Base-by-base conservation (phyloP, 768 basidiomycete genomes). In the Suillus cothurnatus region DNA sequence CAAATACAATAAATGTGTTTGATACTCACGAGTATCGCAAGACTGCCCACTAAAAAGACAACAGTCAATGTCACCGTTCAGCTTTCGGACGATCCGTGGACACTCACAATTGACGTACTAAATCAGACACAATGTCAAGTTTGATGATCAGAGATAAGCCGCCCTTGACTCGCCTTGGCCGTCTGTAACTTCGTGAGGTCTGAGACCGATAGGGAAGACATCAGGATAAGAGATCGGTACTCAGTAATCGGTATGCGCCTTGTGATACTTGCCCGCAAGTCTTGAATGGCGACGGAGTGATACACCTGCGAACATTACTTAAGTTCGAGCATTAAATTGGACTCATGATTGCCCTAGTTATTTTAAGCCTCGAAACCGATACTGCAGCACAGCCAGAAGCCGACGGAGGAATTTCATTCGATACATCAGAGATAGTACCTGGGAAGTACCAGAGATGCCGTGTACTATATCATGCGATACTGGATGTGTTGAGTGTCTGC, bases 31-130 rank as follows among this genome's bases (percentile, higher is more conserved):
- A 71, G 32, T 43, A 73, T 63, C 2, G 69, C 62, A 41, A 71
- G 47, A 14, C 63, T 65, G 50, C 63, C 71, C 26, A 67, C 71
- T 71, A 38, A 21, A 19, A 34, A 15, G 17, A 28, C 1, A 36
- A 56, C 6, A 7, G n/a, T 53, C 36, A 53, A 17, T n/a, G 12
- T 21, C 26, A 7, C 3, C 19, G 15, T 21, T 21, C 32, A 36
- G 6, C 34, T 62, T 28, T 45, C 9, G 17, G 47, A 26, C 21
- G 56, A 47, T 26, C 41, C 11, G 6, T 17, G 39, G 61, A 28
- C 6, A 56, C 70, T 28, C 47, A 71, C 71, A 32, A 52, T 65
- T 66, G 36, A 59, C 62, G 57, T 72, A 68, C 71, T 71, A 28
- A 9, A 36, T 26, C 8, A 7, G 15, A 47, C 32, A 56, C 19